Conservation (phyloP, 257 asterid species). For the Echites panduratus region DNA sequence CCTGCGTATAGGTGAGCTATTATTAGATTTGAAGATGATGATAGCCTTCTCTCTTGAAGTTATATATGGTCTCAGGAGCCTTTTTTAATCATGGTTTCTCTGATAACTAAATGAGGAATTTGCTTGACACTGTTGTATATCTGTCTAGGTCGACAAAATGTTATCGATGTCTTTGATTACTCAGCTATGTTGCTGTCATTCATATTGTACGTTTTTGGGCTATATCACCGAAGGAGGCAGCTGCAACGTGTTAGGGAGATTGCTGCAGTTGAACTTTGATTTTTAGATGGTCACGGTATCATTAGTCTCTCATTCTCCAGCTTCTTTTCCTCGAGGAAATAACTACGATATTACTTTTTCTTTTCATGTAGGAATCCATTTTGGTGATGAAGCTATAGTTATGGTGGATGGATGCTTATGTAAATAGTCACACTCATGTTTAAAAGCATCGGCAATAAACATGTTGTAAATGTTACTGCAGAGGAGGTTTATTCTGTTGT, state of each 20-base stretch:
- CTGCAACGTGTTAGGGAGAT: constrained; percentile 41
- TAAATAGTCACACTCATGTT: not conserved
- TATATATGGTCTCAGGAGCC: not conserved
- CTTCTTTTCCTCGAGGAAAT: not conserved
- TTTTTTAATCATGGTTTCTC: too few species aligned
- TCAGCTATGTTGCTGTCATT: constrained; percentile 46
- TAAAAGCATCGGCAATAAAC: not conserved
- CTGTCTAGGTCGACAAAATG: constrained; percentile 46
- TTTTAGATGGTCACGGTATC: not conserved
- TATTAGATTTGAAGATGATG: constrained; percentile 8
- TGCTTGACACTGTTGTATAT: not conserved
- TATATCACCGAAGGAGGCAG: constrained; percentile 47
- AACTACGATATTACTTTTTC: not conserved
- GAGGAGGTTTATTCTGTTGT: constrained; percentile 5
- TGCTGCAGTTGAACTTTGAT: constrained; percentile 28
- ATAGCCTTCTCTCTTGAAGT: not conserved
- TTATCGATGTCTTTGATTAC: constrained; percentile 46
- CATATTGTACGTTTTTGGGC: constrained; percentile 41
- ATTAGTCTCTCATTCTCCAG: not conserved
- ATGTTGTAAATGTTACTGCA: not conserved
- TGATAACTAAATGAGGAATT: not conserved
- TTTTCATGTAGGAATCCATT: not conserved
- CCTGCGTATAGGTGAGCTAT: constrained; percentile 49
- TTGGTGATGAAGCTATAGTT: not conserved
- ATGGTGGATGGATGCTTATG: not conserved